Conservation (phyloP, 495 filamentous ascomycete species). For the Podospora pseudopauciseta region DNA sequence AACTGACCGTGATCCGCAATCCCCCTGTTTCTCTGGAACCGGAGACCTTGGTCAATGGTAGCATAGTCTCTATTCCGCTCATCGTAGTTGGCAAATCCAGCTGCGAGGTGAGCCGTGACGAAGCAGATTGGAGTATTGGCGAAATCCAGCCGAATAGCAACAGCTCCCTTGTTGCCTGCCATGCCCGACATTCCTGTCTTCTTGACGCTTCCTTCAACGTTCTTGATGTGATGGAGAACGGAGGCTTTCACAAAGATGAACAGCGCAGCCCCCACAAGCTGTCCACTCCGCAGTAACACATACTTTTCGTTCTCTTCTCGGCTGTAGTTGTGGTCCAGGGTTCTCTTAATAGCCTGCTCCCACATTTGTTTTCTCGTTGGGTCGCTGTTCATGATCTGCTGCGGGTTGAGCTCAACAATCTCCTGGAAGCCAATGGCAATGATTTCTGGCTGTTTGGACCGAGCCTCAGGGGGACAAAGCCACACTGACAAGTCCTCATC, state of each 20-base stretch:
- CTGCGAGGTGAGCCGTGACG: slow-evolving; percentile 93
- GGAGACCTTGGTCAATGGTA: slow-evolving; percentile 80
- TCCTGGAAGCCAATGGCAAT: slow-evolving; percentile 93
- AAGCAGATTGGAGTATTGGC: slow-evolving; percentile 93
- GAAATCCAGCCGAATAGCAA: slow-evolving; percentile 93
- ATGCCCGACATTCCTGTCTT: slow-evolving; percentile 98
- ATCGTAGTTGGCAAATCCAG: slow-evolving; percentile 95
- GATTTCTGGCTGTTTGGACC: slow-evolving; percentile 63
- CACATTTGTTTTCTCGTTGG: slow-evolving; percentile 78
- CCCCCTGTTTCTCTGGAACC: slow-evolving; percentile 82
- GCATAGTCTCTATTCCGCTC: slow-evolving; percentile 90
- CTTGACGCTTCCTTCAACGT: slow-evolving; percentile 92
- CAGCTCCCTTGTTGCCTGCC: slow-evolving; percentile 96
- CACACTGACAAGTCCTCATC: slow-evolving; percentile 78
- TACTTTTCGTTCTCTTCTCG: slow-evolving; percentile 67
- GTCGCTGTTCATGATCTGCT: slow-evolving; percentile 99
- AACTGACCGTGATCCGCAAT: slow-evolving; percentile 78
- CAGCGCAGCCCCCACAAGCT: slow-evolving; percentile 90
- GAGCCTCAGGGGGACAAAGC: slow-evolving; percentile 61
- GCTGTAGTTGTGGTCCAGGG: slow-evolving; percentile 67
- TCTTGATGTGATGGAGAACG: slow-evolving; percentile 76
- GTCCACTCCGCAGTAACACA: slow-evolving; percentile 83
- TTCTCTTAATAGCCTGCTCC: slow-evolving; percentile 76
- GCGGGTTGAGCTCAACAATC: slow-evolving; percentile 92
- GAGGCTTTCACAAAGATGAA: slow-evolving; percentile 84